Conservation (phyloP, 306 rosid species). For the Clitoria ternatea region DNA sequence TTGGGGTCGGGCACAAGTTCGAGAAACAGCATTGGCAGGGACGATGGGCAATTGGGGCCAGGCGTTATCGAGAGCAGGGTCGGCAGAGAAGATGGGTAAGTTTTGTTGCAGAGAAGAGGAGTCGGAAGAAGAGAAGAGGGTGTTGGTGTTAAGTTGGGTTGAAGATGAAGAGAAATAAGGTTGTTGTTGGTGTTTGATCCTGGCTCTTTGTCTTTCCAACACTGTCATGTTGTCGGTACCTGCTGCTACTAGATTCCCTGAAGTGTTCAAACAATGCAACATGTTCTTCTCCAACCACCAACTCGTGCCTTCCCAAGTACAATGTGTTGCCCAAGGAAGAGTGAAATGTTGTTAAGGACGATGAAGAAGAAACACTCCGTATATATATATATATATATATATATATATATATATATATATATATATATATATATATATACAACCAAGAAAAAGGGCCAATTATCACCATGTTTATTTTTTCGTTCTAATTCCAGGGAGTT, state of each 20-base stretch:
- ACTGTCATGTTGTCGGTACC: slow-evolving; percentile 43
- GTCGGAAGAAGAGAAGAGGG: slow-evolving; percentile 9
- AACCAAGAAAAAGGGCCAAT: too few relatives aligned
- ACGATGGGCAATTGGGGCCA: slow-evolving; percentile 51
- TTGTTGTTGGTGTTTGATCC: neutral
- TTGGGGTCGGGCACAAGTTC: too few relatives aligned
- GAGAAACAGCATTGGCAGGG: neutral
- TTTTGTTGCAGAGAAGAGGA: neutral
- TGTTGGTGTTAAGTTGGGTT: slow-evolving; percentile 26
- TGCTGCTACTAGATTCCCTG: slow-evolving; percentile 30
- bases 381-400: too few relatives aligned
- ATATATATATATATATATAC: too few relatives aligned
- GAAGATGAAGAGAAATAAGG: slow-evolving; percentile 29
- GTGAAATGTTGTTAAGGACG: slow-evolving; percentile 19
- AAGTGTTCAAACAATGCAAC: slow-evolving; percentile 48
- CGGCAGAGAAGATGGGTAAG: too few relatives aligned
- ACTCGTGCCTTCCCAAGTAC: too few relatives aligned
- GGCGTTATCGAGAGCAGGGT: slow-evolving; percentile 44
- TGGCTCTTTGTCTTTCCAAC: slow-evolving; percentile 43
- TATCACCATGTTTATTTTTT: too few relatives aligned
- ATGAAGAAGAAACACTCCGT: neutral
- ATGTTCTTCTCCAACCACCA: too few relatives aligned
- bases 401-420: too few relatives aligned
- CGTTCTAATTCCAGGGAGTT: too few relatives aligned
- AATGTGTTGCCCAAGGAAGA: too few relatives aligned